Percentiles rank a stretch among this genome's conserved stretches.
These are phyloP conservation scores for Alternaria infectoria DNA, from an alignment of 2,329 filamentous ascomycete species.

Conservation along the genomic window DNA sequence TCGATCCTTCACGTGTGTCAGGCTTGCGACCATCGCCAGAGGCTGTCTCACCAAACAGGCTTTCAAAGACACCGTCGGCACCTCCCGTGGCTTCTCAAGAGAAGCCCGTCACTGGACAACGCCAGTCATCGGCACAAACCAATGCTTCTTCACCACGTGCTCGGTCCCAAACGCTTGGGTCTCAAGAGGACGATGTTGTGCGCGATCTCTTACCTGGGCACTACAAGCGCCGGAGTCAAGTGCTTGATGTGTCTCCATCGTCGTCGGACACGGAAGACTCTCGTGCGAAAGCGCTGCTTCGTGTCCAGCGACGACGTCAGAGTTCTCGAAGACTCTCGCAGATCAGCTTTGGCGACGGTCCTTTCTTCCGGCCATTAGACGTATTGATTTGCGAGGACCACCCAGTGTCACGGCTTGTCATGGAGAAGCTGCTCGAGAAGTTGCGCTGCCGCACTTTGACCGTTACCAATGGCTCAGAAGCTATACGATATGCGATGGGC, in stretches of 20 bases:
- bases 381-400: conserved; percentile 98
- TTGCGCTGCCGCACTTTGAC: conserved; percentile 92
- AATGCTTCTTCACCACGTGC: conserved; percentile 65
- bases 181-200: conserved; percentile 85
- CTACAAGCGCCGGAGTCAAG: conserved; percentile 89
- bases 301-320: conserved; percentile 92
- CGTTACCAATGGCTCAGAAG: conserved; percentile 87
- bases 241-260: conserved; percentile 95
- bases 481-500: conserved; percentile 90
- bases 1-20: conserved; percentile 71
- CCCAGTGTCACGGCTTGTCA: conserved; percentile 95
- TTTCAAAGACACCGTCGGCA: conserved; percentile 53
- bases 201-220: conserved; percentile 70
- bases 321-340: conserved; percentile 94
- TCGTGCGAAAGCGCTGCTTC: conserved; percentile 85
- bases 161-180: conserved; percentile 90
- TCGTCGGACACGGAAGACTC: conserved; percentile 97
- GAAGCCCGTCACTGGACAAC: conserved; percentile 43
- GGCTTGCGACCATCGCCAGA: conserved; percentile 59
- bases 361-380: conserved; percentile 87
- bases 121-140: conserved; percentile 35
- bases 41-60: conserved; percentile 62
- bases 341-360: conserved; percentile 82
- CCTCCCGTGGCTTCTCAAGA: conserved; percentile 54
- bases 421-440: conserved; percentile 97